Base-by-base conservation (phyloP, 2,329 filamentous ascomycete species). In the Aaosphaeria pasadenensis region DNA sequence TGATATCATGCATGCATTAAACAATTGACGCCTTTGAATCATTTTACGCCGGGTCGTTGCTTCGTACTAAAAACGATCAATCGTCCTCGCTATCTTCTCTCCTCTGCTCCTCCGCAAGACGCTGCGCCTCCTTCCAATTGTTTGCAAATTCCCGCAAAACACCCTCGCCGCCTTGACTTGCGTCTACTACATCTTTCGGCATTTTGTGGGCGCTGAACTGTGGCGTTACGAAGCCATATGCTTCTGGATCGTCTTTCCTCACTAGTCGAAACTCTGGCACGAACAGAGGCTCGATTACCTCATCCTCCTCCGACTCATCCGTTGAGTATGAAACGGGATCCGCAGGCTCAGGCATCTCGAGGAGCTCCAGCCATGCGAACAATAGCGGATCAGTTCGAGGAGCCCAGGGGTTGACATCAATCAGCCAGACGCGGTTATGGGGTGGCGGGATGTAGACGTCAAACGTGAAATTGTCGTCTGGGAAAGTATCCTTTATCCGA, bases 351-450 rank as follows among this genome's bases (percentile, higher is more conserved):
- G 84, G 77, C 74, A 89, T 81, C 0, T 82, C 84, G 49, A 97
- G 75, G 38, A 99, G 77, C 72, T 97, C 92, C 52, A 87, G 68
- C 94, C 94, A 99, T 39, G 85, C 86, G 67, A 96, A 99, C 1
- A 96, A 77, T 40, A 97, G 71, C 4, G 89, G 87, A 72, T 99
- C 94, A 0, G 94, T 99, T 51, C 89, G 79, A 39, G 84, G 82
- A 1, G 92, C 92, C 89, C 92, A 99, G 0, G 94, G 90, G 63
- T 97, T 97, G 63, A 99, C 88, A 66, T 99, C 94, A 43, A 99
- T 86, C 7, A 99, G 76, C 74, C 91, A 88, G 2, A 95, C 88
- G 42, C 83, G 80, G 43, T 89, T 83, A 47, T 95, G 81, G 1
- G 87, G 70, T 62, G 81, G 75, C 60, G 92, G 91, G 1, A 99